These are phyloP conservation scores for Russula griseocarnosa DNA, from an alignment of 768 basidiomycete species.

Conservation along the genomic window DNA sequence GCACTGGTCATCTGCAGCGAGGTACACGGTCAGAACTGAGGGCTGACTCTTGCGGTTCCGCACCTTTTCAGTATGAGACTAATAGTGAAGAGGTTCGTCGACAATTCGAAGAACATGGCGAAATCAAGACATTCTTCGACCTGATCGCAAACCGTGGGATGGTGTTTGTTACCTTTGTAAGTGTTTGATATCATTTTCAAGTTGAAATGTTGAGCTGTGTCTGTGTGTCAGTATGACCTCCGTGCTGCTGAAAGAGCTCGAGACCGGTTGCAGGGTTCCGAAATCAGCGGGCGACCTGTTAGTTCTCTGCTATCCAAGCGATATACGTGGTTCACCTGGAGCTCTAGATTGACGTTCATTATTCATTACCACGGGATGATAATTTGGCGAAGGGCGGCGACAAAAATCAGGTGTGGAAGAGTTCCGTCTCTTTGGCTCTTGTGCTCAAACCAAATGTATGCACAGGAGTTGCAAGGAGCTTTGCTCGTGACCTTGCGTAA, in stretches of 20 bases:
- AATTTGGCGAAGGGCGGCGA: conserved; percentile 55
- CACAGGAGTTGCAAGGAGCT: conserved; percentile 75
- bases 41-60: conserved; percentile 18
- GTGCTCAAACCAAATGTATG: not conserved
- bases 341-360: conserved; percentile 93
- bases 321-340: conserved; percentile 19
- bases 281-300: conserved; percentile 85
- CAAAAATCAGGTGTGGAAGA: conserved; percentile 68
- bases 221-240: conserved; percentile 67
- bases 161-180: conserved; percentile 97
- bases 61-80: conserved; percentile 70
- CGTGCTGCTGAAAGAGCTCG: conserved; percentile 90
- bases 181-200: conserved; percentile 36
- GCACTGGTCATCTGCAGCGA: conserved; percentile 2
- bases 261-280: conserved; percentile 84
- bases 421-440: not conserved
- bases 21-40: conserved; percentile 5
- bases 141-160: conserved; percentile 93
- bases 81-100: conserved; percentile 78
- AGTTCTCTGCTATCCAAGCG: conserved; percentile 35
- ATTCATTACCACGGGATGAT: conserved; percentile 89
- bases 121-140: conserved; percentile 97
- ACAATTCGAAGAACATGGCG: conserved; percentile 89
- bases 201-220: not conserved
- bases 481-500: conserved; percentile 74